Evolutionary conservation across 1,284 basidiomycete genomes (phyloP).

Genomic region (Microstroma glucosiphilum): DNA sequence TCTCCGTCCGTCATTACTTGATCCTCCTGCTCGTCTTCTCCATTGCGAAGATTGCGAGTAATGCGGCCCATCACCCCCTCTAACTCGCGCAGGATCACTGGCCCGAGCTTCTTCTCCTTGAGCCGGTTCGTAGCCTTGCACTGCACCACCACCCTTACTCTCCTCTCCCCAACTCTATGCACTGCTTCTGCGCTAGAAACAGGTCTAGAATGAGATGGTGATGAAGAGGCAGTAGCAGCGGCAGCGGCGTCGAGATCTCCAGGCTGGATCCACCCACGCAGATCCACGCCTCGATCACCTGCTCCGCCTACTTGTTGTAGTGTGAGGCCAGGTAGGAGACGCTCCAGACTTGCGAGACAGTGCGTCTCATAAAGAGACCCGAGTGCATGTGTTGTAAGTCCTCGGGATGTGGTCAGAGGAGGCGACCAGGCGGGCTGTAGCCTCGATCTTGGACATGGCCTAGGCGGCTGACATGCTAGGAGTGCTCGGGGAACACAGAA

Average conservation of each 20-base stretch:
- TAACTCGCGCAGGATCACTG: constrained; percentile 14
- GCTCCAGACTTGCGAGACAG: not conserved
- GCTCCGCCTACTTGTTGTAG: constrained; percentile 12
- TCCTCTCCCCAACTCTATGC: no score
- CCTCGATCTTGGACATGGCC: no score
- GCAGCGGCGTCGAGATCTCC: not conserved
- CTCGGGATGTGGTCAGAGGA: not conserved
- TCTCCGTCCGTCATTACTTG: not conserved
- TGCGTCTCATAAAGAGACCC: constrained; percentile 8
- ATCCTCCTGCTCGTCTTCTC: not conserved
- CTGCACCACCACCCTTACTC: not conserved
- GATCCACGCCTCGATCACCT: constrained; percentile 13
- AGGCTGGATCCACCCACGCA: constrained; percentile 13
- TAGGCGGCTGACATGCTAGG: no score
- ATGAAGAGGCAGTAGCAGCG: not conserved
- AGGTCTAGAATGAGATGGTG: constrained; percentile 10
- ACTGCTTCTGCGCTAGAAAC: not conserved
- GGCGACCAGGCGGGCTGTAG: not conserved
- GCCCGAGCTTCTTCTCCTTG: constrained; percentile 10
- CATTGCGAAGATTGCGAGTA: not conserved
- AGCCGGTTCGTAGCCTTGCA: not conserved
- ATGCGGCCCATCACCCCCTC: constrained; percentile 4
- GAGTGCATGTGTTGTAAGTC: constrained; percentile 6
- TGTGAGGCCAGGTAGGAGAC: constrained; percentile 9
- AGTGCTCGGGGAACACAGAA: no score